Evolutionary conservation across 2,329 filamentous ascomycete species (phyloP).

Genomic region (Lasiodiplodia hormozganensis): DNA sequence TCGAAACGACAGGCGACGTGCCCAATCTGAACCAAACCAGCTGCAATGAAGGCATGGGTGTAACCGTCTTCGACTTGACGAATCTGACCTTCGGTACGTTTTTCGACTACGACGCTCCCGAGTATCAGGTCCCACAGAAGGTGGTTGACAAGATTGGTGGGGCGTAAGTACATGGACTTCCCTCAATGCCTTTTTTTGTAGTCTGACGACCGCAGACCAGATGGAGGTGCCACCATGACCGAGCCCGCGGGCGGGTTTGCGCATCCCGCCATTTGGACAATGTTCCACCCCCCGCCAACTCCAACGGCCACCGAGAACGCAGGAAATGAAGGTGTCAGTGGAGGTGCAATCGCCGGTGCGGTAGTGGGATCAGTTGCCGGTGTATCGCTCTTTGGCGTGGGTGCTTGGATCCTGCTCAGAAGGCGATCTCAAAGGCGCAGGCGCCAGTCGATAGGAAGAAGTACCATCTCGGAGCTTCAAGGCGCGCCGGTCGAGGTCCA

Average conservation of each 20-base stretch:
- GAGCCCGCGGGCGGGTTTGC: slow-evolving; percentile 21
- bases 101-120: neutral
- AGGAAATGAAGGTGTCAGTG: neutral
- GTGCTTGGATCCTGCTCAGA: neutral
- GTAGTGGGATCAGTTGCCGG: slow-evolving; percentile 14
- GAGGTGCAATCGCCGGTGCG: slow-evolving; percentile 21
- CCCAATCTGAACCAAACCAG: neutral
- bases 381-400: neutral
- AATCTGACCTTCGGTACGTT: slow-evolving; percentile 32
- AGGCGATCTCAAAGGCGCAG: neutral
- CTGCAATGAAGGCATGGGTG: slow-evolving; percentile 33
- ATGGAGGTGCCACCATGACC: slow-evolving; percentile 27
- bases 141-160: slow-evolving; percentile 28
- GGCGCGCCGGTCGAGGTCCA: neutral
- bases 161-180: neutral
- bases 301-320: too few relatives aligned
- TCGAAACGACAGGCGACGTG: slow-evolving; percentile 22
- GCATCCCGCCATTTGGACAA: slow-evolving; percentile 21
- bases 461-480: neutral
- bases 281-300: slow-evolving; percentile 8
- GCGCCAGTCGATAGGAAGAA: neutral
- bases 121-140: neutral
- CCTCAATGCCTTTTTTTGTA: neutral
- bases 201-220: neutral
- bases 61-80: slow-evolving; percentile 33